A percentile compares a stretch with the other conserved stretches of the same genome.
These are phyloP conservation scores for Phaeotremella skinneri DNA, from an alignment of 768 basidiomycete genomes.

Conservation along the genomic window DNA sequence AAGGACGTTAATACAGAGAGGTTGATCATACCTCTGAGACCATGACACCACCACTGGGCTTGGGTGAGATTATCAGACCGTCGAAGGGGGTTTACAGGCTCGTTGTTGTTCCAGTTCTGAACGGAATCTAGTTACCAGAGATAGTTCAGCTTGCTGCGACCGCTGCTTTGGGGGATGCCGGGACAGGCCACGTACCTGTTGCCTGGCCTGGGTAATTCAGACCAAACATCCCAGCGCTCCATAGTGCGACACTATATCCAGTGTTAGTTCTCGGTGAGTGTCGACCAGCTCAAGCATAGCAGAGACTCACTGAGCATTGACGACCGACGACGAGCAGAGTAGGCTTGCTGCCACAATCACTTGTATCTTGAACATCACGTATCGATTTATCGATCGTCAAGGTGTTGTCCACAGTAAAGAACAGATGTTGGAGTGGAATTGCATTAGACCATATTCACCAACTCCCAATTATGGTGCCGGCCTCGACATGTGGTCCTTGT, in stretches of 20 bases:
- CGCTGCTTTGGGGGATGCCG: too few species aligned
- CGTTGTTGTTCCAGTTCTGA: conserved; percentile 1
- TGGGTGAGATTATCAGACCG: conserved; percentile 17
- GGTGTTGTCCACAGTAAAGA: too few species aligned
- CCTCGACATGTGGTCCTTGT: too few species aligned
- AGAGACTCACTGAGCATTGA: conserved; percentile 5
- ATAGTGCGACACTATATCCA: conserved; percentile 5
- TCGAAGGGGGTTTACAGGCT: conserved; percentile 9
- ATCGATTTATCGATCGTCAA: too few species aligned
- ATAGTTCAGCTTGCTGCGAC: background rate
- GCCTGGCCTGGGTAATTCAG: conserved; percentile 7
- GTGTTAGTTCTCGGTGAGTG: background rate
- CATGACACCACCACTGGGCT: conserved; percentile 40
- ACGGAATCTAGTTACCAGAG: background rate
- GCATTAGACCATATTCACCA: too few species aligned
- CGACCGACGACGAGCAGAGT: background rate
- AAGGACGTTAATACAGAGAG: background rate
- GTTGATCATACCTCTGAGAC: conserved; percentile 2
- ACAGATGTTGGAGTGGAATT: too few species aligned
- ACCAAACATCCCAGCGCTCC: conserved; percentile 10
- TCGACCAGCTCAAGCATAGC: background rate
- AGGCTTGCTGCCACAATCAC: background rate
- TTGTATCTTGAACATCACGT: background rate
- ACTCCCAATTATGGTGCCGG: too few species aligned
- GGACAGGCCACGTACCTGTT: background rate